These are phyloP conservation scores for Grosmannia penicillata DNA, from an alignment of 2,329 filamentous ascomycete genomes.

Conservation along the genomic window DNA sequence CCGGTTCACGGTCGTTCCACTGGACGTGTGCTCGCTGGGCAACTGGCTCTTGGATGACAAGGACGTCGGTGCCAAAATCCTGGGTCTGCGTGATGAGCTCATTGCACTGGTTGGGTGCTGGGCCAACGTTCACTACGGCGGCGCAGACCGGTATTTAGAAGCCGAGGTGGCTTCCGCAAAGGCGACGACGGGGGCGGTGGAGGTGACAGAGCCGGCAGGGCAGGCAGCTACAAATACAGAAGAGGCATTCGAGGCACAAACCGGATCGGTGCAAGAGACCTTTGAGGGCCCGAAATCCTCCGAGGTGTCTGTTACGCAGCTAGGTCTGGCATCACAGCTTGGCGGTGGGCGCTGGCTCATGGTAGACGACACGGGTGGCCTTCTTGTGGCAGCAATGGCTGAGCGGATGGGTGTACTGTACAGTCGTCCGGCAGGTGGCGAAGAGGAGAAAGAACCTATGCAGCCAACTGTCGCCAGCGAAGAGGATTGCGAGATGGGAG, in stretches of 20 bases:
- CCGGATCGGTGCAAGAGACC: too few relatives aligned
- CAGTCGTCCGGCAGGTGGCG: constrained; percentile 6
- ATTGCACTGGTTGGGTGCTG: constrained; percentile 72
- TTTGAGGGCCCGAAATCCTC: too few relatives aligned
- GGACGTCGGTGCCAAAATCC: constrained; percentile 55
- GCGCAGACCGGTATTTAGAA: constrained; percentile 15
- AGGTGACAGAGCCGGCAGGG: background rate
- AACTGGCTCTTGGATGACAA: constrained; percentile 69
- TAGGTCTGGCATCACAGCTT: background rate
- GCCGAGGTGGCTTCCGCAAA: constrained; percentile 8
- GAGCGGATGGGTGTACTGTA: constrained; percentile 79
- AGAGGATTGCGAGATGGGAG: background rate
- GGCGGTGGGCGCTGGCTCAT: constrained; percentile 52
- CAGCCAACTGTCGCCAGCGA: too few relatives aligned
- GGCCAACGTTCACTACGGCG: constrained; percentile 74
- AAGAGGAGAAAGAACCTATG: background rate
- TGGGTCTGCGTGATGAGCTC: constrained; percentile 78
- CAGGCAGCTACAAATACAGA: background rate
- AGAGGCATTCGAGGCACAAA: too few relatives aligned
- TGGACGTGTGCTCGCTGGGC: constrained; percentile 64
- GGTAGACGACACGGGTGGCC: constrained; percentile 73
- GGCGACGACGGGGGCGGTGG: constrained; percentile 13
- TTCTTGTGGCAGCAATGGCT: constrained; percentile 70
- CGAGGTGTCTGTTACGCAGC: too few relatives aligned
- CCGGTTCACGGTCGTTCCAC: constrained; percentile 69